Evolutionary conservation across 2,329 filamentous ascomycete species (phyloP).

Genomic region (Chaetomium strumarium): DNA sequence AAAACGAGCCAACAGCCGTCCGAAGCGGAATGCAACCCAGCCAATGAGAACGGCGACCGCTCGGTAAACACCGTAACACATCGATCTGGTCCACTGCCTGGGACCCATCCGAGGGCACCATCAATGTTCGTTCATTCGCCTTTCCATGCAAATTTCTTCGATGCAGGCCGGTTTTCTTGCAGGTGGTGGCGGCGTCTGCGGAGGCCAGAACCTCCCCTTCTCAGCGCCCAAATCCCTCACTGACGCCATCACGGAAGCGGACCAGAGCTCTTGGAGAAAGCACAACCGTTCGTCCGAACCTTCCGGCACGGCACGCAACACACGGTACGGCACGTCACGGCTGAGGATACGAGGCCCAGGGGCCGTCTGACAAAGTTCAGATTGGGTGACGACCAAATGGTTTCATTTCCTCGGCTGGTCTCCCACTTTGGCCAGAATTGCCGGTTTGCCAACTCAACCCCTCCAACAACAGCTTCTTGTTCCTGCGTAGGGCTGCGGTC

Average conservation of each 20-base stretch:
- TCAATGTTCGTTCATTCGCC: constrained; percentile 10
- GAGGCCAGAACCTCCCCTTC: background rate
- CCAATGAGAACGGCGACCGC: constrained; percentile 9
- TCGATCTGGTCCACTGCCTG: constrained; percentile 14
- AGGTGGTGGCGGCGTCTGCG: constrained; percentile 13
- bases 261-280: background rate
- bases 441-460: background rate
- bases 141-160: background rate
- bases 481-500: constrained; percentile 1
- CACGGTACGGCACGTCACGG: constrained; percentile 7
- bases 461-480: background rate
- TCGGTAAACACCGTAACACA: constrained; percentile 12
- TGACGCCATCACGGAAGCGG: background rate
- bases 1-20: constrained; percentile 16
- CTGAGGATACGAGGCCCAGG: background rate
- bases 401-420: background rate
- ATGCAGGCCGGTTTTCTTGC: constrained; percentile 1
- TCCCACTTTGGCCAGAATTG: background rate
- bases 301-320: constrained; percentile 4
- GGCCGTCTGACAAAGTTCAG: background rate
- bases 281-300: constrained; percentile 9
- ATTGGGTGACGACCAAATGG: background rate
- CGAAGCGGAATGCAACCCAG: constrained; percentile 16
- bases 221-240: background rate
- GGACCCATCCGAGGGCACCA: constrained; percentile 7